Base-by-base conservation (phyloP, 371 early-diverging fungal species). In the Apophysomyces ossiformis region DNA sequence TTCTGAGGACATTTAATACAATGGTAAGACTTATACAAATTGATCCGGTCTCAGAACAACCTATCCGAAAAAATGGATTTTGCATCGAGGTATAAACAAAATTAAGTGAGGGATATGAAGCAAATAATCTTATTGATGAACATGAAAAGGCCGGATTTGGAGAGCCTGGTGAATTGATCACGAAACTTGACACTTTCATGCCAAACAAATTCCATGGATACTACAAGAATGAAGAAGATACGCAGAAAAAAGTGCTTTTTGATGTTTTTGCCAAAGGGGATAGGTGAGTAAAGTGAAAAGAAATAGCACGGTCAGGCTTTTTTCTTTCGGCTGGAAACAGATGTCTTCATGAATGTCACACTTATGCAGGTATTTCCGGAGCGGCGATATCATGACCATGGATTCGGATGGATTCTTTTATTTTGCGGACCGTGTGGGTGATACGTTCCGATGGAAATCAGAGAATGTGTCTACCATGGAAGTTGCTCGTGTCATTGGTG, bases 401-500 rank as follows among this genome's bases (percentile, higher is more conserved):
- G 85, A 85, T 63, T 56, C 61, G 7, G 77, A 84, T 13, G 90
- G 41, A 13, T 41, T 41, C 41, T 41, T 41, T 41, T 88, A 87
- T 74, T 90, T 91, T 76, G 84, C 82, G 5, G 90, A 90, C 57
- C 85, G 91, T n/a, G 70, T 85, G 16, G 91, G 90, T 4, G 91
- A 91, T 41, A 86, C 90, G 0, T 90, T 89, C 75, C 75, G 89
- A 41, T 41, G 41, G 41, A 36, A 89, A 90, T 89, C 85, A 6
- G 90, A 90, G 69, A 90, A 90, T 60, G 89, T 90, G 13, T 78
- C 88, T 12, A 88, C 90, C 12, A 78, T 82, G 5, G 90, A 91
- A 71, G 89, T 91, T 2, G 82, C 87, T 2, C 84, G 83, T 58
- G 86, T 76, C 2, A 44, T 92, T 7, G 83, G 83, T 7, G 56